Base-by-base conservation (phyloP, 2,329 filamentous ascomycete genomes). In the Aspergillus chevalieri region DNA sequence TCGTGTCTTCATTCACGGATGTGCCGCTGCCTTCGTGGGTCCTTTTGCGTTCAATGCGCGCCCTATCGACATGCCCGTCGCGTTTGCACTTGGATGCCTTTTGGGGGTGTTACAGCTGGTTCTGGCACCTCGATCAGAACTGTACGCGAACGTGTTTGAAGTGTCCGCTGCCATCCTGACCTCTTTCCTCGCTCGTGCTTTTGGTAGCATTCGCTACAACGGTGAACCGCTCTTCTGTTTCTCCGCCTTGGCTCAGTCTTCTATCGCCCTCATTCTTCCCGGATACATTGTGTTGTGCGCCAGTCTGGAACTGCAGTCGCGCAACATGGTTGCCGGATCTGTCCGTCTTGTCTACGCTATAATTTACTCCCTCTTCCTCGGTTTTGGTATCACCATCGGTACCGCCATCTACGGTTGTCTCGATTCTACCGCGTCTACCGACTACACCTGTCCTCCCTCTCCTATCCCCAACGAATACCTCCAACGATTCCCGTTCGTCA, bases 41-140 rank as follows among this genome's bases (percentile, higher is more conserved):
- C 88, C 88, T 0, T 94, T 94, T 61, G 87, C 87, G 9, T 95
- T 94, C 61, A 75, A 83, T 49, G 87, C 86, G 3, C 81, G 88
- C 3, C 81, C 85, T 41, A 87, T 93, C 61, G 89, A 95, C 63
- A 74, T 94, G 57, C 88, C 87, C 0, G 78, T 92, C 26, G 83
- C 85, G 42, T 94, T 94, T 65, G 52, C 89, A 1, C 78, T 95
- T 0, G 89, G 89, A 4, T 85, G 81, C 59, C 72, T 92, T 17
- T 76, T 94, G 2, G 89, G 89, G 1, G 72, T 84, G 47, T 75
- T 95, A 48, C 88, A 94, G 61, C 80, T 93, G 10, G 79, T 89
- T 36, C 72, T 90, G 3, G 85, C 88, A 0, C 87, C 89, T 0
- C 81, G 78, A 14, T 93, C 89, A 12, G 82, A 88, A 33, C 76